phyloP scores from a whole-genome alignment of 176 grass and related monocot genomes.

The Elaeis guineensis region DNA sequence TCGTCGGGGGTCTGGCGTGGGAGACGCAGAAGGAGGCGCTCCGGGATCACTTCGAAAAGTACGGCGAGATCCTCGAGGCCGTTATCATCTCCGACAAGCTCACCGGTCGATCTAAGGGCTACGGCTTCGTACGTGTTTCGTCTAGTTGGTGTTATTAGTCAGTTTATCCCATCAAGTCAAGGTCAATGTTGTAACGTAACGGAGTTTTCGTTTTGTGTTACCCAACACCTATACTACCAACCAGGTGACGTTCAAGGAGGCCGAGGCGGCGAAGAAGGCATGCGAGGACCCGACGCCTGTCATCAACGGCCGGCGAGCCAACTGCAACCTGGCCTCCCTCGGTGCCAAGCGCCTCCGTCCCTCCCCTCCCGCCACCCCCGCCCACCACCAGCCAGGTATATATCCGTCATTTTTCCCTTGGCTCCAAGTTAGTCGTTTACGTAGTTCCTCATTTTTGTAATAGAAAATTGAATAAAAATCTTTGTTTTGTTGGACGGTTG shows the following conservation, averaged over 20 bases:
- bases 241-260: slow-evolving; percentile 95
- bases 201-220: too few relatives aligned
- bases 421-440: too few relatives aligned
- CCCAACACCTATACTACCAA: too few relatives aligned
- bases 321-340: slow-evolving; percentile 96
- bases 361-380: slow-evolving; percentile 56
- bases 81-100: slow-evolving; percentile 99
- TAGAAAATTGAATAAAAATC: too few relatives aligned
- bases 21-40: slow-evolving; percentile 4
- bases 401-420: too few relatives aligned
- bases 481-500: too few relatives aligned
- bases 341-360: slow-evolving; percentile 75
- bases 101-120: slow-evolving; percentile 98
- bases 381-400: too few relatives aligned
- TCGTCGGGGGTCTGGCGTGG: slow-evolving; percentile 20
- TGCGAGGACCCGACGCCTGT: slow-evolving; percentile 87
- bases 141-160: too few relatives aligned
- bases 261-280: slow-evolving; percentile 86
- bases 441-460: too few relatives aligned
- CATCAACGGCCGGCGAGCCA: slow-evolving; percentile 96
- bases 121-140: slow-evolving; percentile 60
- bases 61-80: slow-evolving; percentile 54
- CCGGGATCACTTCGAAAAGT: slow-evolving; percentile 7
- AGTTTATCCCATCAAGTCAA: too few relatives aligned
- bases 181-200: too few relatives aligned